Conservation (phyloP, 2,329 filamentous ascomycete genomes). For the Orbilia blumenaviensis region DNA sequence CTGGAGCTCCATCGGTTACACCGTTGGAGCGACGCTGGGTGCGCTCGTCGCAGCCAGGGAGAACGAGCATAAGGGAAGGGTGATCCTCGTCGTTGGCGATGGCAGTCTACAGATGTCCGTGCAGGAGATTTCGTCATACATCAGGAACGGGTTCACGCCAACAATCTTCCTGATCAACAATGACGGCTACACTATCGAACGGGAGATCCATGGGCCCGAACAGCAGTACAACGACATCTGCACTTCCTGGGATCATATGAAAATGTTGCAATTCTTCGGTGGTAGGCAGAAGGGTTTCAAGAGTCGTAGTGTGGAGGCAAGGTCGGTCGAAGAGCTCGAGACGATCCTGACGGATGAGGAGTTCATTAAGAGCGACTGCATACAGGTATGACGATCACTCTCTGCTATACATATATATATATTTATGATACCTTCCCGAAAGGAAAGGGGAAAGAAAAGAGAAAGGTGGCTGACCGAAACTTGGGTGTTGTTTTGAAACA, state of each 20-base stretch:
- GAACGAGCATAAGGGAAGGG: slow-evolving; percentile 61
- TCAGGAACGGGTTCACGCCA: slow-evolving; percentile 66
- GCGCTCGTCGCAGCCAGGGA: slow-evolving; percentile 68
- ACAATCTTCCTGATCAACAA: slow-evolving; percentile 69
- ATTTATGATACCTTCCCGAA: not conserved
- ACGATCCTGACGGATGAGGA: slow-evolving; percentile 60
- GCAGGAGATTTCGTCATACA: slow-evolving; percentile 73
- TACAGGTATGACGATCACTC: slow-evolving; percentile 58
- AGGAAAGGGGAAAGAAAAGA: too few relatives aligned
- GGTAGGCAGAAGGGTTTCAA: slow-evolving; percentile 61
- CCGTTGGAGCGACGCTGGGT: slow-evolving; percentile 68
- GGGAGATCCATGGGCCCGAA: slow-evolving; percentile 67
- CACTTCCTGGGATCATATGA: slow-evolving; percentile 66
- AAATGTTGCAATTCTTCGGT: slow-evolving; percentile 65
- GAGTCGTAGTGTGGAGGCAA: slow-evolving; percentile 60
- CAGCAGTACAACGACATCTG: slow-evolving; percentile 68
- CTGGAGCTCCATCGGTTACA: slow-evolving; percentile 71
- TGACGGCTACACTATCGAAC: slow-evolving; percentile 69
- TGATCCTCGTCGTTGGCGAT: slow-evolving; percentile 70
- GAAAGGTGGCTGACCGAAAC: too few relatives aligned
- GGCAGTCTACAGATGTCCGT: slow-evolving; percentile 74
- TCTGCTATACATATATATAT: not conserved
- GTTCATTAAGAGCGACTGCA: slow-evolving; percentile 60
- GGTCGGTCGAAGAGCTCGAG: slow-evolving; percentile 64
- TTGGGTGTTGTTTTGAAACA: not conserved